Evolutionary conservation across 306 rosid species (phyloP).

Genomic region (Begonia fuchsioides): DNA sequence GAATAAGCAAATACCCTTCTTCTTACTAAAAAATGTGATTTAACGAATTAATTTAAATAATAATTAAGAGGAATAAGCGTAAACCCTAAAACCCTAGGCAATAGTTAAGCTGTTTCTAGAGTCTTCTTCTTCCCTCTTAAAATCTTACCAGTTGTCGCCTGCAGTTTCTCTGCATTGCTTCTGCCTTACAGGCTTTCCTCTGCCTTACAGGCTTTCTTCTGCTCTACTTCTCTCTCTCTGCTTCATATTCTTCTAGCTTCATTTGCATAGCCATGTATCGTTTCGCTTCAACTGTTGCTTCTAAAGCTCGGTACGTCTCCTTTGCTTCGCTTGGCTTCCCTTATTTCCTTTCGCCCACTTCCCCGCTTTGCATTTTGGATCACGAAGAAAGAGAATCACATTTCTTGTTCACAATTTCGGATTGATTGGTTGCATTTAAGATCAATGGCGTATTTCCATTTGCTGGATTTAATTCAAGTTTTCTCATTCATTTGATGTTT

Average conservation of each 20-base stretch:
- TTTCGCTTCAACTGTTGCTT: slow-evolving; percentile 60
- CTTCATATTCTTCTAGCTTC: neutral
- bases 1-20: too few species aligned
- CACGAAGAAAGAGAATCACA: too few species aligned
- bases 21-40: too few species aligned
- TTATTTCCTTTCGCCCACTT: too few species aligned
- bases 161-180: neutral
- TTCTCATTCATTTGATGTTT: neutral
- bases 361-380: neutral
- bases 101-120: slow-evolving; percentile 35
- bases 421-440: too few species aligned
- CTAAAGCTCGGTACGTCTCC: slow-evolving; percentile 55
- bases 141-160: slow-evolving; percentile 1
- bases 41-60: too few species aligned
- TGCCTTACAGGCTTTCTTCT: neutral
- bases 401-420: too few species aligned
- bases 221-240: neutral
- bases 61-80: too few species aligned
- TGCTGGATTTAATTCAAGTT: neutral
- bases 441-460: neutral
- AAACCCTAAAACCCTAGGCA: slow-evolving; percentile 86
- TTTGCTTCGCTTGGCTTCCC: neutral
- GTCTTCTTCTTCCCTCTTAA: slow-evolving; percentile 37
- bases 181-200: too few species aligned
- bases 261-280: slow-evolving; percentile 43